phyloP scores from a whole-genome alignment of 2,329 filamentous ascomycete genomes.

The Aspergillus sp. region DNA sequence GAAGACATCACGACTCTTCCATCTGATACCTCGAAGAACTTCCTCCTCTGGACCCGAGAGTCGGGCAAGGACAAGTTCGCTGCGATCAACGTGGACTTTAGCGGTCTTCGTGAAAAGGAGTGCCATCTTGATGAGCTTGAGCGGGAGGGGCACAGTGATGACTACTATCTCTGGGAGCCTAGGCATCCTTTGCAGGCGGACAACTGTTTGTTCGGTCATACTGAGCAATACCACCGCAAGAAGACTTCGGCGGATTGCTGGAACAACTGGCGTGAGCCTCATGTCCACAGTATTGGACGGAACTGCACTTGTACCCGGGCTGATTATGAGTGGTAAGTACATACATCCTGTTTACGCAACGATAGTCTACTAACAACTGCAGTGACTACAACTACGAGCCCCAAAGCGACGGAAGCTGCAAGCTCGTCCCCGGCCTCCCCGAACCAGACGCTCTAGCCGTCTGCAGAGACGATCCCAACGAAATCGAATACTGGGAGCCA shows the following conservation, averaged over 20 bases:
- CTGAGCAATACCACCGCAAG: constrained; percentile 85
- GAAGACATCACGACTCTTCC: constrained; percentile 79
- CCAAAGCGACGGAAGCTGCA: constrained; percentile 68
- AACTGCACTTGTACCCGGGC: constrained; percentile 78
- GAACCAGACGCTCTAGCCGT: constrained; percentile 55
- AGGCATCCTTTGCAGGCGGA: constrained; percentile 70
- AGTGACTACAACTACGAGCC: constrained; percentile 93
- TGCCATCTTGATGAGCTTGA: constrained; percentile 63
- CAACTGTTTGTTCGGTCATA: constrained; percentile 87
- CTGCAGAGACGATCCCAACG: constrained; percentile 59
- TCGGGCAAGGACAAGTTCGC: constrained; percentile 49
- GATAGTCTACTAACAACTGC: constrained; percentile 5
- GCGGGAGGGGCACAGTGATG: constrained; percentile 43
- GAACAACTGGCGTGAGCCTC: constrained; percentile 66
- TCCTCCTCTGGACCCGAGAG: constrained; percentile 75
- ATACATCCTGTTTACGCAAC: constrained; percentile 1
- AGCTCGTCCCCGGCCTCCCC: constrained; percentile 64
- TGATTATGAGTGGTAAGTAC: constrained; percentile 84
- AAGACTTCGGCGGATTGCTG: constrained; percentile 71
- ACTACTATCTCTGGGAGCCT: constrained; percentile 85
- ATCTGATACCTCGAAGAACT: constrained; percentile 83
- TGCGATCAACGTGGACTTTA: constrained; percentile 83
- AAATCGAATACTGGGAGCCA: constrained; percentile 71
- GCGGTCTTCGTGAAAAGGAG: constrained; percentile 62
- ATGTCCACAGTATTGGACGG: constrained; percentile 60